These are phyloP conservation scores for Bremia lactucae DNA, from an alignment of 352 stramenopile species.

Conservation along the genomic window DNA sequence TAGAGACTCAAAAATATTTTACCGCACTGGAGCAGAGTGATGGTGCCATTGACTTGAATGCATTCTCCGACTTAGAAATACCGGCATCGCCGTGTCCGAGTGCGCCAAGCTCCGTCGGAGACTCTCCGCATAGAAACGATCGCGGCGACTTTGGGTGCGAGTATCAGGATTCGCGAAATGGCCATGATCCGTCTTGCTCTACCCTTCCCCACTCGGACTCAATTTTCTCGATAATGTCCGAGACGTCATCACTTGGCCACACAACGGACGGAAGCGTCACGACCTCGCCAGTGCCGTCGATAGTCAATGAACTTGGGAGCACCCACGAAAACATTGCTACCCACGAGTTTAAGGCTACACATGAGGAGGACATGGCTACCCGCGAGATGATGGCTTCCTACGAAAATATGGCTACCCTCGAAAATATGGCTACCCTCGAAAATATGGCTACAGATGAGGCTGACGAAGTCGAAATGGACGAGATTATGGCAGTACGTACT, in stretches of 20 bases:
- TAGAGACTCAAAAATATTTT: conserved; percentile 14
- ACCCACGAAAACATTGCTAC: conserved; percentile 5
- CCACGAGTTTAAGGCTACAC: no score
- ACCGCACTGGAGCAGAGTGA: conserved; percentile 13
- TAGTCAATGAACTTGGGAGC: conserved; percentile 16
- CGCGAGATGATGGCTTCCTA: no score
- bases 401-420: no score
- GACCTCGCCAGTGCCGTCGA: conserved; percentile 23
- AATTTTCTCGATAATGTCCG: conserved; percentile 11
- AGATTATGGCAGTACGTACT: conserved; percentile 22
- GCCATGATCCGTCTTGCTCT: conserved; percentile 17
- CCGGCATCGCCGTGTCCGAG: conserved; percentile 44
- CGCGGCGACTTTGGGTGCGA: conserved; percentile 29
- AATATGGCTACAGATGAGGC: conserved; percentile 8
- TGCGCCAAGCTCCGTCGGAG: conserved; percentile 10
- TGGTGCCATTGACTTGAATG: conserved; percentile 28
- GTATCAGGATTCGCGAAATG: conserved; percentile 5
- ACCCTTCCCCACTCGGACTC: conserved; percentile 16
- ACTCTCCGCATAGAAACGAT: conserved; percentile 19
- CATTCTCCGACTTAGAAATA: conserved; percentile 37
- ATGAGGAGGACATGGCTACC: no score
- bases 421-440: no score
- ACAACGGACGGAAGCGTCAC: conserved; percentile 11
- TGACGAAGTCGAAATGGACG: conserved; percentile 27
- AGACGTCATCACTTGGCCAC: conserved; percentile 10